Evolutionary conservation across 2,329 filamentous ascomycete genomes (phyloP), one percentile per base, ranked within the genome.

Genomic region (Claviceps purpurea): DNA sequence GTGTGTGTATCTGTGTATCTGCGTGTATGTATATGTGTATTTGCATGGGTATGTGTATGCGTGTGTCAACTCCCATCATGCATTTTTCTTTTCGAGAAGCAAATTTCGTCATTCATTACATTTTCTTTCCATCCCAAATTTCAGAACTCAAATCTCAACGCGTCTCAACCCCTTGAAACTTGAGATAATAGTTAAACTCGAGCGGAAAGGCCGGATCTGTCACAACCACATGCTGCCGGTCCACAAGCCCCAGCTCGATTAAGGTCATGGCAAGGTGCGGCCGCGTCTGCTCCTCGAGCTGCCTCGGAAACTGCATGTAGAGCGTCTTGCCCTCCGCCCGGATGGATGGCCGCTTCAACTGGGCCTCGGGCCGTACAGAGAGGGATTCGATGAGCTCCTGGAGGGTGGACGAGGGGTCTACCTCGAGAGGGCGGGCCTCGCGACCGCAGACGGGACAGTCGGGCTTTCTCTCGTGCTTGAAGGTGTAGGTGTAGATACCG

Each of bases 381-480:
- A 98, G 75, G 39, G 83, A 85, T 48, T 95, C 89, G 26, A 97
- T 79, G 53, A 97, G 87, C 37, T 94, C 88, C 58, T 85, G 78
- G 39, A 98, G 73, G 0, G 88, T 95, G 62, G 74, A 75, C 43
- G 80, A 76, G 0, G 84, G 78, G 61, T 89, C 78, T 24, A 94
- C 79, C 2, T 78, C 70, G 14, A 97, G 74, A 26, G 85, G 84
- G 50, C 88, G 85, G 4, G 93, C 82, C 53, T 88, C 70, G 50
- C 88, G 86, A 18, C 91, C 90, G 63, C 93, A 98, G 6, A 97
- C 93, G 2, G 93, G 89, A 58, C 93, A 98, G 68, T 97, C 93
- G 16, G 85, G 78, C 68, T 96, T 97, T 73, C 87, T 88, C 70
- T 96, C 85, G 62, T 95, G 89, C 62, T 89, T 84, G 66, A 97